Conservation (phyloP, 2,329 filamentous ascomycete genomes). For the Epichloe gansuensis region DNA sequence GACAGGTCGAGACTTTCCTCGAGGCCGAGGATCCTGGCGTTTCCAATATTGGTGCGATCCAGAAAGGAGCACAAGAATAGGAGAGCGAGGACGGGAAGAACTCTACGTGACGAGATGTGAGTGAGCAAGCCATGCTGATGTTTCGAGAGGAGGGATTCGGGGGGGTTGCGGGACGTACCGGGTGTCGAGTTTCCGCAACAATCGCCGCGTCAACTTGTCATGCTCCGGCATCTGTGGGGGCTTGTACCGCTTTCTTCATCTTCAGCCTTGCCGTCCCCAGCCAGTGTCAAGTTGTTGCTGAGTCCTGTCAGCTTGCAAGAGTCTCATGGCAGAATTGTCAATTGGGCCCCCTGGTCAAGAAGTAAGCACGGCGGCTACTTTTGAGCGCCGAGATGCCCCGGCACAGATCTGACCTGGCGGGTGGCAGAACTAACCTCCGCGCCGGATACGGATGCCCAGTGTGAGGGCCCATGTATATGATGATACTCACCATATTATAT, state of each 20-base stretch:
- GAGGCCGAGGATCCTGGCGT: constrained; percentile 53
- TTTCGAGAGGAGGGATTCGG: not conserved
- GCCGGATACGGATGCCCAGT: not conserved
- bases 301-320: not conserved
- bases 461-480: not conserved
- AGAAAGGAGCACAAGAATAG: constrained; percentile 53
- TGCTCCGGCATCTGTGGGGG: constrained; percentile 4
- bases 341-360: not conserved
- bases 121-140: not conserved
- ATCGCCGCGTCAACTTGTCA: constrained; percentile 11
- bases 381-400: not conserved
- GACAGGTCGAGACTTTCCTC: constrained; percentile 45
- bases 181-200: constrained; percentile 19
- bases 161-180: constrained; percentile 6
- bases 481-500: not conserved
- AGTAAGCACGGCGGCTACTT: not conserved
- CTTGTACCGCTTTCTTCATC: constrained; percentile 11
- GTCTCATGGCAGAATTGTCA: not conserved
- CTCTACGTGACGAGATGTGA: constrained; percentile 23
- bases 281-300: not conserved
- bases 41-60: constrained; percentile 63
- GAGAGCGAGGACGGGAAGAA: constrained; percentile 50
- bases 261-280: constrained; percentile 10
- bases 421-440: not conserved
- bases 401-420: not conserved